Evolutionary conservation across 805 yeast genomes (phyloP), one percentile per base, ranked within the genome.

Genomic region (Lachancea meyersii): DNA sequence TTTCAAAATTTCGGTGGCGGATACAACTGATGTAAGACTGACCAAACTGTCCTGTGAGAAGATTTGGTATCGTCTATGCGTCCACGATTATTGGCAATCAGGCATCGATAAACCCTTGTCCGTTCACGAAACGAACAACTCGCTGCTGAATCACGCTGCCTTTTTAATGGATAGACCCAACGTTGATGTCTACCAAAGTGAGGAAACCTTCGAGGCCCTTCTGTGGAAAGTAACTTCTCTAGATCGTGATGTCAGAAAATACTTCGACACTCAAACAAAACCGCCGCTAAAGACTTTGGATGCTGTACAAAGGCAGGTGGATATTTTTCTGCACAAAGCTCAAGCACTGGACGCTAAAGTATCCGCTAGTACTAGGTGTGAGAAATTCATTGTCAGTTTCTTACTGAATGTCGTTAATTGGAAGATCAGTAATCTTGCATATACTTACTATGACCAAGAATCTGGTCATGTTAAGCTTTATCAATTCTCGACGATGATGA

Each of bases 201-300:
- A 60, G 23, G 60, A 55, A 14, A 51, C 46, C 31, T 57, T 56
- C 35, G 66, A 61, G 39, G 45, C 54, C 1, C 38, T 58, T 1
- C 48, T 45, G 27, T 61, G 66, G 66, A 61, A 60, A 31, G 41
- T 61, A 1, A 35, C 53, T 1, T 60, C 64, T 1, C 36, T 61
- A 7, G 64, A 61, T n/a, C 55, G 65, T 37, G 65, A 61, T 41
- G 20, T 60, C n/a, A 56, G 58, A 22, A 51, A 47, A 17, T 55
- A 52, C 33, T 28, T 48, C 17, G 31, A 18, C 4, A 49, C 48
- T 17, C 36, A 42, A 2, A 39, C 48, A 10, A 61, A 52, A 35
- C 63, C 65, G 2, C 58, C 56, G 8, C 31, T 58, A 9, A 58
- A 57, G 38, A 56, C 63, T 4, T 38, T 61, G 19, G 62, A 61